Percentiles rank a stretch among this genome's conserved stretches.
Conservation (phyloP, 371 early-diverging fungal genomes). For the Sporodiniella umbellata region DNA sequence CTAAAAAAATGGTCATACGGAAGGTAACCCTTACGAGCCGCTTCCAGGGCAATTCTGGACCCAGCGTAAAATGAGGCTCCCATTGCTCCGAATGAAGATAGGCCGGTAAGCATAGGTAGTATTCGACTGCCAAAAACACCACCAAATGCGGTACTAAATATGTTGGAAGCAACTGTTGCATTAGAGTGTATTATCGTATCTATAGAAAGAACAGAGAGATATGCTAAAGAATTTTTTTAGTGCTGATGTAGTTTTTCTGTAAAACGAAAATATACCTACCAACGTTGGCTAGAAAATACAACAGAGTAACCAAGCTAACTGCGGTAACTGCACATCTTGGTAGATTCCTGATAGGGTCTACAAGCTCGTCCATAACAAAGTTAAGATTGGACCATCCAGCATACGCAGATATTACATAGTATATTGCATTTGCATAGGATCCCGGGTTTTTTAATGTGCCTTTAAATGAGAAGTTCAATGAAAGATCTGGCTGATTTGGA, state of each 20-base stretch:
- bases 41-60: constrained; percentile 19
- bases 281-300: constrained; percentile 22
- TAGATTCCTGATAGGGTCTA: constrained; percentile 23
- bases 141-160: constrained; percentile 23
- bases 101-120: constrained; percentile 20
- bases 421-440: constrained; percentile 20
- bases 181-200: constrained; percentile 14
- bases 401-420: constrained; percentile 25
- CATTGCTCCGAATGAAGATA: constrained; percentile 23
- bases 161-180: constrained; percentile 21
- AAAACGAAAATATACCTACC: neutral
- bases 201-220: constrained; percentile 18
- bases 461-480: constrained; percentile 18
- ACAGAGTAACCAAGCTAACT: constrained; percentile 12
- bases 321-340: constrained; percentile 23
- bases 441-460: constrained; percentile 20
- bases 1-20: constrained; percentile 21
- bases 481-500: constrained; percentile 14
- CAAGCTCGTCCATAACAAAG: constrained; percentile 22
- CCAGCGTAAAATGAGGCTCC: constrained; percentile 23
- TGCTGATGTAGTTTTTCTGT: no score
- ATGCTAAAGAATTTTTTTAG: constrained; percentile 2
- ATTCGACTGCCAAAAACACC: constrained; percentile 23
- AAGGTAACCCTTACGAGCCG: constrained; percentile 21
- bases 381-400: constrained; percentile 28